Evolutionary conservation across 495 filamentous ascomycete genomes (phyloP).

Genomic region (Penicillium dipodomyicola): DNA sequence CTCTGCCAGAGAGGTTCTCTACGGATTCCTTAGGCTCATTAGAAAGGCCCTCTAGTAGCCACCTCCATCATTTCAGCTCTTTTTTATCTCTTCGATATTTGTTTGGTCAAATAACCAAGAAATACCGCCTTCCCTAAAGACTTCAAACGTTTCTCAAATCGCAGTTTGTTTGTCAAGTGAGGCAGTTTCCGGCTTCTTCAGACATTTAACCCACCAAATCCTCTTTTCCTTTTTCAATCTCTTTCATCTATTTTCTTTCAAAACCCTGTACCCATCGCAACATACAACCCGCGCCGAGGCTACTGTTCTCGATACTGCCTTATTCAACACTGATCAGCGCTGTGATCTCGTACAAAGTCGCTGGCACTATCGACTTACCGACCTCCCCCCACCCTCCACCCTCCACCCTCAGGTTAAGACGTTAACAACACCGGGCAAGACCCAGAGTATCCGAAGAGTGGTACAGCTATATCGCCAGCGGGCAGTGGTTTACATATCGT

Average conservation of each 20-base stretch:
- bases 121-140: neutral
- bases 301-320: neutral
- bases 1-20: neutral
- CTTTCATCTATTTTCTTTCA: neutral
- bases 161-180: constrained; percentile 2
- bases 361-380: neutral
- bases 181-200: neutral
- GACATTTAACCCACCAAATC: neutral
- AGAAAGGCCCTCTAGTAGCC: neutral
- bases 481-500: neutral
- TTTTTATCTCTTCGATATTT: neutral
- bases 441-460: neutral
- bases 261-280: neutral
- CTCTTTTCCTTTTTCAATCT: neutral
- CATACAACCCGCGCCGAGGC: neutral
- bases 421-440: too few relatives aligned
- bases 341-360: neutral
- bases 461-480: neutral
- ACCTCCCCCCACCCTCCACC: too few relatives aligned
- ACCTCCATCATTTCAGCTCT: neutral
- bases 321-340: neutral
- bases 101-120: neutral
- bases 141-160: neutral
- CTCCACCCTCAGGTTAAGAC: neutral
- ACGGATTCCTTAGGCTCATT: neutral